Conservation (phyloP, 2,329 filamentous ascomycete genomes). For the Fusarium sacchari region DNA sequence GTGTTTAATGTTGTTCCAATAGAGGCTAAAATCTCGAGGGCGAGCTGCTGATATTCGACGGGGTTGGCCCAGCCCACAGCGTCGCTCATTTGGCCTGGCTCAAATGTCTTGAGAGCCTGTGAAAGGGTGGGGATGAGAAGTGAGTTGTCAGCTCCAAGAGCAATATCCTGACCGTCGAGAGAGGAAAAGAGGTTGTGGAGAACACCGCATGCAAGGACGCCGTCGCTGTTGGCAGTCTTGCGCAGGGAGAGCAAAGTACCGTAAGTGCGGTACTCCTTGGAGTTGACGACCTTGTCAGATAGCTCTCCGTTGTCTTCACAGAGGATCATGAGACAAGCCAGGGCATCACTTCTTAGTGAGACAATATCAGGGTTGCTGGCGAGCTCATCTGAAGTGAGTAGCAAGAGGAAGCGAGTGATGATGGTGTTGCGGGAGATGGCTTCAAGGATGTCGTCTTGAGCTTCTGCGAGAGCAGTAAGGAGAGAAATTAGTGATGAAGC, state of each 20-base stretch:
- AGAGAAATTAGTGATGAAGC: slow-evolving; percentile 64
- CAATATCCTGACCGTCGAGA: slow-evolving; percentile 43
- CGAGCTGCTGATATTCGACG: slow-evolving; percentile 61
- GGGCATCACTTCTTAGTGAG: slow-evolving; percentile 56
- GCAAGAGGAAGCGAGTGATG: slow-evolving; percentile 65
- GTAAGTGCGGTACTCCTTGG: slow-evolving; percentile 59
- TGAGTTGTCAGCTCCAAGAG: slow-evolving; percentile 48
- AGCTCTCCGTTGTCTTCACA: slow-evolving; percentile 69
- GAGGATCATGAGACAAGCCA: slow-evolving; percentile 66
- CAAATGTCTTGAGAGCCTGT: slow-evolving; percentile 44
- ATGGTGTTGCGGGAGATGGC: slow-evolving; percentile 60
- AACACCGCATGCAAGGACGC: slow-evolving; percentile 67
- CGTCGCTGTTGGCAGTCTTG: slow-evolving; percentile 58
- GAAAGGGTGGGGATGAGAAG: slow-evolving; percentile 51
- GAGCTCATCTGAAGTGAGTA: slow-evolving; percentile 58
- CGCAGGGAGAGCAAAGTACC: slow-evolving; percentile 61
- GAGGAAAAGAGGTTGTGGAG: slow-evolving; percentile 70
- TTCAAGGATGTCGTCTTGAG: slow-evolving; percentile 68
- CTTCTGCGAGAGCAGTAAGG: slow-evolving; percentile 64
- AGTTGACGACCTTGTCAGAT: slow-evolving; percentile 62
- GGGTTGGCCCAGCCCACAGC: slow-evolving; percentile 53
- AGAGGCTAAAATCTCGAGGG: slow-evolving; percentile 70
- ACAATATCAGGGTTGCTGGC: slow-evolving; percentile 56
- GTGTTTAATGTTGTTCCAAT: slow-evolving; percentile 69
- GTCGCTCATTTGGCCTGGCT: slow-evolving; percentile 43